Evolutionary conservation across 2,329 filamentous ascomycete genomes (phyloP), one percentile per base, ranked within the genome.

Genomic region (Colletotrichum cuscutae): DNA sequence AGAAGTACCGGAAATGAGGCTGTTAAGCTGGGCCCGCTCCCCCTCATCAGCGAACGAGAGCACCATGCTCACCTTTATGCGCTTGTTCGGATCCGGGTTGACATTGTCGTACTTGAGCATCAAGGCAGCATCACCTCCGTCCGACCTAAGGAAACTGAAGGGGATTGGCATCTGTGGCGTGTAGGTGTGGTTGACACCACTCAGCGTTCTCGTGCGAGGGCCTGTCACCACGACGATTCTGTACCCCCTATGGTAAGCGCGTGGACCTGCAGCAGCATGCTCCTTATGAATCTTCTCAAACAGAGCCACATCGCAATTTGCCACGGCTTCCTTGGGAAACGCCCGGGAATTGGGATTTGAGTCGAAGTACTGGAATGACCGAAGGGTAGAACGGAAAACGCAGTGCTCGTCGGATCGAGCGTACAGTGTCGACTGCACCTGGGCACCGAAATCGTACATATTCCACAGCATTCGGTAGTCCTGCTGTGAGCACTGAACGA

Each of bases 371-470:
- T 96, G 94, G 75, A 97, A 94, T 30, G 92, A 89, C 57, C 90
- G 90, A 9, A 98, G 84, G 1, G 89, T 91, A 8, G 90, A 88
- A 77, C 92, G 90, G 79, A 94, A 95, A 2, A 93, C 86, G 68
- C 93, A 82, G 2, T 86, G 86, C 82, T 98, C 95, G 65, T 94
- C 93, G 35, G 87, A 86, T 53, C 90, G 89, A 7, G 91, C 90
- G 46, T 90, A 90, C 54, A 97, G 86, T 64, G 90, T 93, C 30
- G 88, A 87, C 78, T 95, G 92, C 2, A 96, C 90, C 77, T 93
- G 94, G 75, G 89, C 89, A 30, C 93, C 94, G 80, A 97, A 96
- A 72, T 97, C 94, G 76, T 95, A 94, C 81, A 97, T 94, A 77
- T 91, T 93, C 90, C 92, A 95, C 12, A 97, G 83, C 74, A 89